These are phyloP conservation scores for Pichia scutulata DNA, from an alignment of 805 yeast species.

Conservation along the genomic window DNA sequence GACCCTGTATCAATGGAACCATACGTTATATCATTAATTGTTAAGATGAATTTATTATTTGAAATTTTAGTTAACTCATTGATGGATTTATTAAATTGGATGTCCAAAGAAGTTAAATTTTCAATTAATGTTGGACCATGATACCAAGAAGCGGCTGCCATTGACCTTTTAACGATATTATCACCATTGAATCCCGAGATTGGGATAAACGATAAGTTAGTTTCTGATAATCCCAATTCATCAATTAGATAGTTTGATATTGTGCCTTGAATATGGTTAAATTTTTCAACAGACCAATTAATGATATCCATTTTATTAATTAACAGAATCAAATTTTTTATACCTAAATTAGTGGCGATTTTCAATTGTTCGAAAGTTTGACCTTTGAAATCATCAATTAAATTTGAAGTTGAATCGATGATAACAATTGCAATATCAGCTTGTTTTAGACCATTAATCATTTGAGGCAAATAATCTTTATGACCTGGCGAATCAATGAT, in stretches of 20 bases:
- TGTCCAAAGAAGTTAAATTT: conserved; percentile 26
- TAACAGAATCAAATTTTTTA: conserved; percentile 51
- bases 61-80: conserved; percentile 25
- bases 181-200: conserved; percentile 63
- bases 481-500: conserved; percentile 86
- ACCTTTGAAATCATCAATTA: conserved; percentile 55
- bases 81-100: conserved; percentile 22
- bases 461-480: conserved; percentile 73
- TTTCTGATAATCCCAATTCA: conserved; percentile 42
- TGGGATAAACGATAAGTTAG: conserved; percentile 48
- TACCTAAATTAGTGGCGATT: conserved; percentile 59
- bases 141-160: conserved; percentile 21
- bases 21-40: conserved; percentile 48
- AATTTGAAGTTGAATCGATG: conserved; percentile 55
- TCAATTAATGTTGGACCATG: conserved; percentile 42
- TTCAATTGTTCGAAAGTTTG: conserved; percentile 76
- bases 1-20: conserved; percentile 4
- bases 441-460: conserved; percentile 77
- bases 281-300: conserved; percentile 49
- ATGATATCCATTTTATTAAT: conserved; percentile 66
- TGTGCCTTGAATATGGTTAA: conserved; percentile 40
- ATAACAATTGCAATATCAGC: conserved; percentile 72
- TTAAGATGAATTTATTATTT: conserved; percentile 38
- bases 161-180: conserved; percentile 46
- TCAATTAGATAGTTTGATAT: conserved; percentile 42